These are phyloP conservation scores for Blastocystis sp. DNA, from an alignment of 352 stramenopile species.

Conservation along the genomic window DNA sequence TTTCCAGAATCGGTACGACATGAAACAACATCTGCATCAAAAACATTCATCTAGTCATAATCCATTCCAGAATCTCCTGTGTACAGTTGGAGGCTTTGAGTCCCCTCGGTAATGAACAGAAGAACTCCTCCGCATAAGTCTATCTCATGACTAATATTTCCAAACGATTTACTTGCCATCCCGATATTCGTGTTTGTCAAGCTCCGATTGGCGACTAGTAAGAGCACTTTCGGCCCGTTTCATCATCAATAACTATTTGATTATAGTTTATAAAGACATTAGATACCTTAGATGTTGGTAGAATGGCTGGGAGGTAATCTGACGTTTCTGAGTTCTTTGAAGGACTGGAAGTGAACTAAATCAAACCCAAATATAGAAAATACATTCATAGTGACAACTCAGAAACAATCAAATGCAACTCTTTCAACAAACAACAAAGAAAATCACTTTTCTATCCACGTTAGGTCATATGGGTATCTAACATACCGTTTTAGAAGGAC, in stretches of 20 bases:
- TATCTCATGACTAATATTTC: background rate
- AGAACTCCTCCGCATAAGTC: background rate
- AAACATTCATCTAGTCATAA: background rate
- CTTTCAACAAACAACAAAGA: background rate
- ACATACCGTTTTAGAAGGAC: no score
- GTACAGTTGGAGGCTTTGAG: background rate
- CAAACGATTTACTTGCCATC: background rate
- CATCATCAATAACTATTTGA: background rate
- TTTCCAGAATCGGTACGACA: background rate
- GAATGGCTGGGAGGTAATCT: slow-evolving; percentile 2
- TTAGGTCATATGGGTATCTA: background rate
- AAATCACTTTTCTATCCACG: no score
- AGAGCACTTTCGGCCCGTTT: background rate
- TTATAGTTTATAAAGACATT: background rate
- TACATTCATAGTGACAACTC: background rate
- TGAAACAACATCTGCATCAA: background rate
- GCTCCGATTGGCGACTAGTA: background rate
- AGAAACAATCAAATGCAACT: background rate
- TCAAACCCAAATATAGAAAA: background rate
- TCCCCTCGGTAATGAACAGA: background rate
- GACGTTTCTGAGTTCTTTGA: background rate
- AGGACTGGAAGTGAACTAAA: background rate
- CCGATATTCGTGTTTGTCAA: background rate
- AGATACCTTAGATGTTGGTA: slow-evolving; percentile 2
- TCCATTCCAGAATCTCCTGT: background rate